Conservation (phyloP, 495 filamentous ascomycete species). For the Penicillium atrosanguineum region DNA sequence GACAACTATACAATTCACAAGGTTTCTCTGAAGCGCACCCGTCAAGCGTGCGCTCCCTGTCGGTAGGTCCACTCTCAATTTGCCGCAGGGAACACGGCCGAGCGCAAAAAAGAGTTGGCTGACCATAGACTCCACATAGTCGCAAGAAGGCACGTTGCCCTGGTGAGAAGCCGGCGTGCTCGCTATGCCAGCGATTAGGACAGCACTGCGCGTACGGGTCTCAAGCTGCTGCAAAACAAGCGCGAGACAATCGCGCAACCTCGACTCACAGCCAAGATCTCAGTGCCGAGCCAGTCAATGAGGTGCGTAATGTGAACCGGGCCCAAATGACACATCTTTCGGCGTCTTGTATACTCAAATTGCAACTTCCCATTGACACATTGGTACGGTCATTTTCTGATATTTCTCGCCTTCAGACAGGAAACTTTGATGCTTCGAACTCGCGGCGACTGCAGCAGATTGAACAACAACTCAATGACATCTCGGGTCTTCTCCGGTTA, state of each 20-base stretch:
- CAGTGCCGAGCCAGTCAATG: not conserved
- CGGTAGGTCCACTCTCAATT: constrained; percentile 21
- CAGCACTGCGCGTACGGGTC: constrained; percentile 33
- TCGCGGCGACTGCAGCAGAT: constrained; percentile 19
- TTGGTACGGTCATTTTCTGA: not conserved
- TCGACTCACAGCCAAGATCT: not conserved
- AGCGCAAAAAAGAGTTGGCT: not conserved
- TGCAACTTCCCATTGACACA: too few relatives aligned
- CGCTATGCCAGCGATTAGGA: constrained; percentile 34
- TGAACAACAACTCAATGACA: constrained; percentile 24
- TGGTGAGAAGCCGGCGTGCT: constrained; percentile 38
- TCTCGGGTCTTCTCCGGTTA: constrained; percentile 22
- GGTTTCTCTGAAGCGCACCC: constrained; percentile 32
- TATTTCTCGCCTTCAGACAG: not conserved
- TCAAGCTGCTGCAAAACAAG: constrained; percentile 7
- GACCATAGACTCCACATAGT: constrained; percentile 13
- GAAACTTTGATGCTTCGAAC: not conserved
- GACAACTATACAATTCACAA: constrained; percentile 32
- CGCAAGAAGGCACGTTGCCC: constrained; percentile 44
- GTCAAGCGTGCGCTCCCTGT: constrained; percentile 40
- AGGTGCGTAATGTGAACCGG: not conserved
- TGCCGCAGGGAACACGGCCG: not conserved
- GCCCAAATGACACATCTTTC: too few relatives aligned
- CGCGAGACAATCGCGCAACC: not conserved
- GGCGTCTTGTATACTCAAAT: too few relatives aligned